Evolutionary conservation across 495 filamentous ascomycete species (phyloP).

Genomic region (Eremomyces bilateralis): DNA sequence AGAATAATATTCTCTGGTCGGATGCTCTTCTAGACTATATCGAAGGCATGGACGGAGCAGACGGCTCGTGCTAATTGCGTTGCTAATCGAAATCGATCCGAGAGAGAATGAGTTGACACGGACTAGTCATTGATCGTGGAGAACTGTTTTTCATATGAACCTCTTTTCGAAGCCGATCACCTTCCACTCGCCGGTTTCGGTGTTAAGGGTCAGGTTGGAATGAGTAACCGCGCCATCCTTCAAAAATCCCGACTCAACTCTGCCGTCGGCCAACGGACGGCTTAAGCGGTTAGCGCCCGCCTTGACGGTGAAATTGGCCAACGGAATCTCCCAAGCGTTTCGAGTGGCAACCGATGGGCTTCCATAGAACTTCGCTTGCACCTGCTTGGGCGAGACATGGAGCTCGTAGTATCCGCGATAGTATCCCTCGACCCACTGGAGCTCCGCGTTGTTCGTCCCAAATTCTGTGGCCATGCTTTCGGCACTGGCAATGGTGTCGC

Average conservation of each 20-base stretch:
- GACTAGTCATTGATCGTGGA: background rate
- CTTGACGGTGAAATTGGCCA: constrained; percentile 39
- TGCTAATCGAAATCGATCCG: constrained; percentile 22
- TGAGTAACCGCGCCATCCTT: constrained; percentile 24
- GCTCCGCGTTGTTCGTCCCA: constrained; percentile 29
- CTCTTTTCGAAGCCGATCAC: background rate
- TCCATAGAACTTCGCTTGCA: constrained; percentile 32
- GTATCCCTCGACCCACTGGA: constrained; percentile 48
- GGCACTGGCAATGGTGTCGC: constrained; percentile 23
- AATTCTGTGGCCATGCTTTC: constrained; percentile 21
- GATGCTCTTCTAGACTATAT: constrained; percentile 37
- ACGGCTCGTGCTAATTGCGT: constrained; percentile 23
- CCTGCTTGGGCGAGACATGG: constrained; percentile 12
- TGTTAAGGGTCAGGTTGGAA: constrained; percentile 28
- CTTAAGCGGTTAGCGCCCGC: constrained; percentile 30
- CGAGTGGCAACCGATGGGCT: constrained; percentile 15
- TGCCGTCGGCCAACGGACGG: constrained; percentile 22
- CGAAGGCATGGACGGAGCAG: constrained; percentile 27
- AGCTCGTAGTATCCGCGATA: constrained; percentile 32
- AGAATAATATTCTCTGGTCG: constrained; percentile 30
- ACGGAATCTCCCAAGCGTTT: constrained; percentile 26
- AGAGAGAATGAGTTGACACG: constrained; percentile 8
- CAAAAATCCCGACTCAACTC: constrained; percentile 26
- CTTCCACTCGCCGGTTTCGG: constrained; percentile 11
- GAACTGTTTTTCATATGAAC: background rate